Evolutionary conservation across 805 yeast genomes (phyloP), one percentile per base, ranked within the genome.

Genomic region (Millerozyma miso): DNA sequence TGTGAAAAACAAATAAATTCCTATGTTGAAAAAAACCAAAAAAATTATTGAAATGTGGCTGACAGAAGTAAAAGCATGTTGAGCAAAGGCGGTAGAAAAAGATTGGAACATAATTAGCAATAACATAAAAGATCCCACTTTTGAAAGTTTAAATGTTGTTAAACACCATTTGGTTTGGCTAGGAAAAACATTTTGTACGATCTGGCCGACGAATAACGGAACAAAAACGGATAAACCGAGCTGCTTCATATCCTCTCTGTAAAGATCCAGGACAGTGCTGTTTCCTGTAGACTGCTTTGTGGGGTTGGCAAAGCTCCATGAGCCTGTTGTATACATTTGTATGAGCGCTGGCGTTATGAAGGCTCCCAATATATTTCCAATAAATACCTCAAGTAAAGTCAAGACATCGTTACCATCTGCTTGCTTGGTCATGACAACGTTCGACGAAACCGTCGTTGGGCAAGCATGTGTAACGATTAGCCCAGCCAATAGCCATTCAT

Each of bases 361-460:
- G 0, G 93, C 93, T 2, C 97, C 97, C 35, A 88, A 55, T 38
- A 88, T 56, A 56, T 89, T 89, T 1, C 96, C 96, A 29, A 88
- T 74, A 45, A 88, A 80, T 7, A 89, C 96, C 59, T 88, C 95
- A 59, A 93, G 83, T 4, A 88, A 67, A 15, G 95, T 83, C 41
- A 88, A 64, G 14, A 84, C 64, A 50, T 80, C 90, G 61, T 88
- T 87, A 6, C 96, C 97, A 50, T 83, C 81, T 0, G 97, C 96
- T 45, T 77, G 77, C 41, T 81, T 75, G 4, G 97, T 89, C 96
- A 89, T 89, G 20, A 89, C 90, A 20, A 89, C 96, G 58, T 89
- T 89, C 1, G 96, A 88, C 0, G 90, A 80, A 15, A 89, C 95
- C 0, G 97, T 89, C 6, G 97, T 89, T 20, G 97, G 97, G 60